Percentiles rank a stretch among this genome's conserved stretches.
These are phyloP conservation scores for Eucalyptus polyanthemos DNA, from an alignment of 345 rosid species.

Conservation along the genomic window DNA sequence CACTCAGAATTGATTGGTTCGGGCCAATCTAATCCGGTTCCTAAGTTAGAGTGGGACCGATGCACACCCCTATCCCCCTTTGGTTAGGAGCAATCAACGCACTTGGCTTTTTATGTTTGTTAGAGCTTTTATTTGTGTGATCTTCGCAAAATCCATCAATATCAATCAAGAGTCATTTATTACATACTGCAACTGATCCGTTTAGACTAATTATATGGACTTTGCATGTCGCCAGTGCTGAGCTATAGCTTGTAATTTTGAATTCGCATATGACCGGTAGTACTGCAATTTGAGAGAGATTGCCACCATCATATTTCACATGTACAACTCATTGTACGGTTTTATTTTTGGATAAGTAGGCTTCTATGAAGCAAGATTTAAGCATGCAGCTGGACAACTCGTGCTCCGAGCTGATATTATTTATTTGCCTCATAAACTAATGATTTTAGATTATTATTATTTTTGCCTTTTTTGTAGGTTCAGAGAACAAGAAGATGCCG, in stretches of 20 bases:
- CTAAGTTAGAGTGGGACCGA: rapidly evolving
- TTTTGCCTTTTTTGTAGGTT: no score
- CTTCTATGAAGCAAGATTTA: no score
- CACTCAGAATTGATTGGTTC: rapidly evolving
- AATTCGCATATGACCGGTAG: neutral
- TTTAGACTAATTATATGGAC: neutral
- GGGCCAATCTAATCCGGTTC: rapidly evolving
- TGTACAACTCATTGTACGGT: no score
- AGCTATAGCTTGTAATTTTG: neutral
- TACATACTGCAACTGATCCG: neutral
- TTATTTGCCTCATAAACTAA: no score
- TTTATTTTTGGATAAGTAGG: no score
- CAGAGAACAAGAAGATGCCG: no score
- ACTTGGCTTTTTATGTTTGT: neutral
- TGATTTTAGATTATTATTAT: no score
- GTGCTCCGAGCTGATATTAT: no score
- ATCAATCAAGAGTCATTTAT: neutral
- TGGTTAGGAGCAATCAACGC: neutral
- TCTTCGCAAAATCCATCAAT: neutral
- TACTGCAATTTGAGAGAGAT: no score
- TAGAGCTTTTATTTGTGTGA: neutral
- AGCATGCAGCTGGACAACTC: no score
- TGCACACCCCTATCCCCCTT: neutral
- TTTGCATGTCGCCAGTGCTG: rapidly evolving
- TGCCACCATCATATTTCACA: no score